Evolutionary conservation across 2,329 filamentous ascomycete genomes (phyloP).

Genomic region (Stachybotrys chlorohalonatus): DNA sequence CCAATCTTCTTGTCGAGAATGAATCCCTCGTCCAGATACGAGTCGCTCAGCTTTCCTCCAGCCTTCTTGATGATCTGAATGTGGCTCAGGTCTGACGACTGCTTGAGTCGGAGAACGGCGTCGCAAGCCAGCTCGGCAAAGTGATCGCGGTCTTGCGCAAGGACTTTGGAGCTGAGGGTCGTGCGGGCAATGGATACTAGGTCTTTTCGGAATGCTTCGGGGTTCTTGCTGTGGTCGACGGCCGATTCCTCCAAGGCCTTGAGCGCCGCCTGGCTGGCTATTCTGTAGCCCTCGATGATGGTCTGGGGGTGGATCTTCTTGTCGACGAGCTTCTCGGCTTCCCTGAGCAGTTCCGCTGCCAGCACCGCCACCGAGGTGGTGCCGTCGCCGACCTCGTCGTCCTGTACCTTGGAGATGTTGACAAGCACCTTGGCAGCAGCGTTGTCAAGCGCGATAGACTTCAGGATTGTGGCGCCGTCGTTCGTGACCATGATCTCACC

Average conservation of each 20-base stretch:
- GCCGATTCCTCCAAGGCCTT: constrained; percentile 75
- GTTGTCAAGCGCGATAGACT: constrained; percentile 97
- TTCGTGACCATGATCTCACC: constrained; percentile 98
- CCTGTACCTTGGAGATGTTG: constrained; percentile 98
- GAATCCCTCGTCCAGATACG: constrained; percentile 95
- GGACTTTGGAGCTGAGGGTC: constrained; percentile 93
- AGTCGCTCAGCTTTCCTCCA: constrained; percentile 93
- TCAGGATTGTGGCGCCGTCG: constrained; percentile 95
- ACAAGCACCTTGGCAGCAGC: constrained; percentile 96
- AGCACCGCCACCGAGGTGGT: constrained; percentile 97
- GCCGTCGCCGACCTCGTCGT: constrained; percentile 96
- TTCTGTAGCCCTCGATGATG: constrained; percentile 97
- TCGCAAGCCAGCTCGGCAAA: constrained; percentile 87
- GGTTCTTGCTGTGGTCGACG: constrained; percentile 80
- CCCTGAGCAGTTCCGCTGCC: constrained; percentile 86
- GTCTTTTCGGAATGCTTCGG: constrained; percentile 80
- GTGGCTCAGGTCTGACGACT: constrained; percentile 87
- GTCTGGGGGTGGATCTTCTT: constrained; percentile 99
- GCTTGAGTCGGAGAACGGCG: constrained; percentile 81
- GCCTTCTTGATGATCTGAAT: constrained; percentile 99
- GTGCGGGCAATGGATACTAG: constrained; percentile 85
- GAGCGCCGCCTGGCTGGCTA: constrained; percentile 86
- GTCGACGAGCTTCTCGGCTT: constrained; percentile 94
- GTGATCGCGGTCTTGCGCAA: constrained; percentile 86
- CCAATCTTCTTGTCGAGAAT: constrained; percentile 99